Conservation (phyloP, 139 green algal genomes). For the Chlorella sp. region DNA sequence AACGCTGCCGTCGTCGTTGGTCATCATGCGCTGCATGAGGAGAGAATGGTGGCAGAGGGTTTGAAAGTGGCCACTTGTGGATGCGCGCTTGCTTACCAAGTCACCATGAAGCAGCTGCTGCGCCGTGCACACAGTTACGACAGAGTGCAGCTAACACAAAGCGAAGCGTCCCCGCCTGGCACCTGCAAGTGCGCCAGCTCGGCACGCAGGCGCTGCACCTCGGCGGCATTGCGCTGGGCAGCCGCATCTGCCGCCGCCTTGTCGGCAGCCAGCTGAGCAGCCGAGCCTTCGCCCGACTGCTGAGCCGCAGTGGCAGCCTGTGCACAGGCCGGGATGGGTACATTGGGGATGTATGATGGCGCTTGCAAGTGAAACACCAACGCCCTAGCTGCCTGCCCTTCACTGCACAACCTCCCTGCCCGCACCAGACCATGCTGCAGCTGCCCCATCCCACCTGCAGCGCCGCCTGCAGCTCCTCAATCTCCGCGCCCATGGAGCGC, state of each 20-base stretch:
- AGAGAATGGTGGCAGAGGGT: no score
- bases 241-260: slow-evolving; percentile 15
- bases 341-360: no score
- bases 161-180: no score
- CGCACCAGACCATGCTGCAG: no score
- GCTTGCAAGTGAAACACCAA: no score
- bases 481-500: slow-evolving; percentile 8
- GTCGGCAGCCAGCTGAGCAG: neutral
- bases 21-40: slow-evolving; percentile 27
- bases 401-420: no score
- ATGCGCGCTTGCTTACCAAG: no score
- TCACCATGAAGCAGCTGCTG: no score
- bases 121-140: no score
- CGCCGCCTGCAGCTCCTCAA: slow-evolving; percentile 27
- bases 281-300: neutral
- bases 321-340: neutral
- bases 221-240: neutral
- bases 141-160: no score
- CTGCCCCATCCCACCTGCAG: slow-evolving; percentile 32
- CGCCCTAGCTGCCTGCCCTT: no score
- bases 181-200: slow-evolving; percentile 36
- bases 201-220: slow-evolving; percentile 31
- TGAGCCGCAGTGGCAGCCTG: slow-evolving; percentile 11
- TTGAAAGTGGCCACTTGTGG: no score
- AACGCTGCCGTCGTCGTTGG: neutral